Percentiles rank a stretch among this genome's conserved stretches.
Conservation (phyloP, 768 basidiomycete genomes). For the Coprinopsis strossmayeri region DNA sequence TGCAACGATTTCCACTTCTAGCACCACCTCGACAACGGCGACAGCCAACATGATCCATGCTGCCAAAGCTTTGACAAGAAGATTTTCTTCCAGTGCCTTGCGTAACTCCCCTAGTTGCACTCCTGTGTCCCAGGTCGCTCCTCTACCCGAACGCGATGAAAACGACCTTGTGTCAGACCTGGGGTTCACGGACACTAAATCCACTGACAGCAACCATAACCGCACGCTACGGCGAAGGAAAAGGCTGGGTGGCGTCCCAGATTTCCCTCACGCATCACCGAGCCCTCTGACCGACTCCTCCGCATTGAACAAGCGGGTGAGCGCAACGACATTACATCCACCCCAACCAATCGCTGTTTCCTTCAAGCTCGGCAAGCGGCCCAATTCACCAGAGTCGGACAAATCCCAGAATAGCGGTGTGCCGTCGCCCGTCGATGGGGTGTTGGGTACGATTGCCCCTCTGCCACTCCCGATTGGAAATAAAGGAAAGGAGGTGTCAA, state of each 20-base stretch:
- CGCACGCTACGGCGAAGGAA: constrained; percentile 1
- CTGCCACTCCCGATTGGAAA: not conserved
- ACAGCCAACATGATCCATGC: constrained; percentile 3
- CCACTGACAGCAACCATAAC: not conserved
- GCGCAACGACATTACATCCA: not conserved
- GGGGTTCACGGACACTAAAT: not conserved
- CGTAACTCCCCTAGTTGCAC: not conserved
- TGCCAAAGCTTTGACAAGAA: not conserved
- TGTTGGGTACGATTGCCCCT: not conserved
- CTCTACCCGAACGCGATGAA: not conserved
- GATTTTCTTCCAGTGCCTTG: not conserved
- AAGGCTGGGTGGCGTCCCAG: not conserved
- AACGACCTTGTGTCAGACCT: not conserved
- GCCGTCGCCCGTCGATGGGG: not conserved
- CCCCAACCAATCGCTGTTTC: not conserved
- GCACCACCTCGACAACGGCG: not conserved
- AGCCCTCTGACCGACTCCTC: not conserved
- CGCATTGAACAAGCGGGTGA: not conserved
- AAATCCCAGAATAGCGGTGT: not conserved
- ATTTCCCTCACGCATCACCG: not conserved
- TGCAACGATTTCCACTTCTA: not conserved
- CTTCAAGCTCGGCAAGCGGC: not conserved
- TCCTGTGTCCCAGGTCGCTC: not conserved
- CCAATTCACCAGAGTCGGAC: not conserved
- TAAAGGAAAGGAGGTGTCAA: not conserved